Evolutionary conservation across 305 asterid genomes (phyloP).

Genomic region (Nicotiana rustica): DNA sequence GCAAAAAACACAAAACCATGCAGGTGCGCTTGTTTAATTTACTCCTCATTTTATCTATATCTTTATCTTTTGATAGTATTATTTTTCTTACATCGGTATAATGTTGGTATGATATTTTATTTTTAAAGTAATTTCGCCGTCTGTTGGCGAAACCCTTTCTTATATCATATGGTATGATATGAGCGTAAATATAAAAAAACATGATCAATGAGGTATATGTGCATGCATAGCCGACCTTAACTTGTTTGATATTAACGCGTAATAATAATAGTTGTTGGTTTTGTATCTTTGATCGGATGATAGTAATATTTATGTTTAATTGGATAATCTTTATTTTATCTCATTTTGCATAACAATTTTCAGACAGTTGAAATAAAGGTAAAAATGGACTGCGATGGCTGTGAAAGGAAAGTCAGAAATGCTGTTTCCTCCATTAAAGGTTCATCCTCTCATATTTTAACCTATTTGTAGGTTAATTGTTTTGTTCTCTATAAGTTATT

Average conservation of each 20-base stretch:
- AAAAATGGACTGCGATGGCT: slow-evolving; percentile 82
- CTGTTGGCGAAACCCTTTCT: too few relatives aligned
- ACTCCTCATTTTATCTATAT: background rate
- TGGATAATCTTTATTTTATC: background rate
- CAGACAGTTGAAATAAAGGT: slow-evolving; percentile 74
- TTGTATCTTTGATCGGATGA: background rate
- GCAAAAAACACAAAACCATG: slow-evolving; percentile 64
- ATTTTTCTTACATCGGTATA: background rate
- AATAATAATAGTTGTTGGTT: too few relatives aligned
- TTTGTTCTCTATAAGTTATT: background rate
- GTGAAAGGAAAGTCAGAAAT: slow-evolving; percentile 64
- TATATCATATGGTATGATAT: too few relatives aligned
- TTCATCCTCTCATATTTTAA: slow-evolving; percentile 7
- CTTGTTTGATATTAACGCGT: too few relatives aligned
- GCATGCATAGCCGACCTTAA: too few relatives aligned
- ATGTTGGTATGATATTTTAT: too few relatives aligned
- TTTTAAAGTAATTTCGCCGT: too few relatives aligned
- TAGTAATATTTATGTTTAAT: background rate
- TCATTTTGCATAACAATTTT: background rate
- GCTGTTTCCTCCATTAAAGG: slow-evolving; percentile 70
- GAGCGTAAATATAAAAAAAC: too few relatives aligned
- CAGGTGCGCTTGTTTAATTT: slow-evolving; percentile 48
- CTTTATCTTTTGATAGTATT: background rate
- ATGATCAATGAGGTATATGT: too few relatives aligned
- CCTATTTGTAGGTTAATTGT: background rate